Conservation (phyloP, 352 stramenopile species). For the Plasmopara halstedii region DNA sequence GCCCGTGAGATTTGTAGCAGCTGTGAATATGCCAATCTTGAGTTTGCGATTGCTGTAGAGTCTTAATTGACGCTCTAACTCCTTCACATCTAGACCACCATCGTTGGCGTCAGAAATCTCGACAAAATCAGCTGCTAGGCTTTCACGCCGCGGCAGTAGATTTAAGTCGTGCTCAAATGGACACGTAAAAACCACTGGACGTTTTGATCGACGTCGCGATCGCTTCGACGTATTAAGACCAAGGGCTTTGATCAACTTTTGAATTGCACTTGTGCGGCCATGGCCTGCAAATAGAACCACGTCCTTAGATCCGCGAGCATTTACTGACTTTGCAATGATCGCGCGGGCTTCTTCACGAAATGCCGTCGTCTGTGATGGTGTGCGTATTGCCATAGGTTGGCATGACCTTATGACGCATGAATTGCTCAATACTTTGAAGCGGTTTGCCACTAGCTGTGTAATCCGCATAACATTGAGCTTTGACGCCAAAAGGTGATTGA, state of each 20-base stretch:
- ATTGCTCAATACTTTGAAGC: slow-evolving; percentile 87
- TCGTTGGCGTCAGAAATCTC: slow-evolving; percentile 46
- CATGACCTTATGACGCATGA: slow-evolving; percentile 84
- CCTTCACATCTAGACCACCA: slow-evolving; percentile 46
- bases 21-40: slow-evolving; percentile 88
- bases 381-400: slow-evolving; percentile 97
- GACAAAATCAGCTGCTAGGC: slow-evolving; percentile 60
- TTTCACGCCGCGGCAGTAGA: slow-evolving; percentile 95
- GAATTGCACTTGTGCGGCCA: slow-evolving; percentile 79
- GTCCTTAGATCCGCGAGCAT: slow-evolving; percentile 90
- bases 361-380: slow-evolving; percentile 90
- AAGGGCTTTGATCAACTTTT: slow-evolving; percentile 71
- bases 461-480: slow-evolving; percentile 91
- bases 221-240: slow-evolving; percentile 31
- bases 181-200: slow-evolving; percentile 85
- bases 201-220: slow-evolving; percentile 18
- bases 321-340: slow-evolving; percentile 87
- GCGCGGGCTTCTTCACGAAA: slow-evolving; percentile 93
- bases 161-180: slow-evolving; percentile 98
- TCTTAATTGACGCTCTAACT: slow-evolving; percentile 44
- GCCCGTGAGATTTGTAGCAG: slow-evolving; percentile 94
- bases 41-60: slow-evolving; percentile 39
- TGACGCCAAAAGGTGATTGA: slow-evolving; percentile 59
- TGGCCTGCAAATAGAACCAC: slow-evolving; percentile 92
- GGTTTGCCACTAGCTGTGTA: slow-evolving; percentile 91